phyloP scores from a whole-genome alignment of 1,139 yeast species.

The Yamadazyma blattariae region DNA sequence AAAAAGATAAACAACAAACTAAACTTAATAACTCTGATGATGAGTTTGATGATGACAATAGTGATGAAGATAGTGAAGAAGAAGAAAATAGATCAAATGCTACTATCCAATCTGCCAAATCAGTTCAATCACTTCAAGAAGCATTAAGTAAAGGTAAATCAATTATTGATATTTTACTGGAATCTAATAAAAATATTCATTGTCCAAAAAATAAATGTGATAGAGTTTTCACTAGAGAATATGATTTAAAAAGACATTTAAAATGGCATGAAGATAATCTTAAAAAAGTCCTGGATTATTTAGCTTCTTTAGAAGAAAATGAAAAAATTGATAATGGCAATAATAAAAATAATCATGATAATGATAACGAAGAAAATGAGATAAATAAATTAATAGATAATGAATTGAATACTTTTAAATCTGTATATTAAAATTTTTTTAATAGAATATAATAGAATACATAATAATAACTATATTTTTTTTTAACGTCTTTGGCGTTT shows the following conservation, averaged over 20 bases:
- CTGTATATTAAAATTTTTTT: conserved; percentile 5
- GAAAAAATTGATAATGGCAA: conserved; percentile 9
- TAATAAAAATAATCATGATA: conserved; percentile 21
- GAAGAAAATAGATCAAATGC: conserved; percentile 9
- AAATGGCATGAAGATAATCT: conserved; percentile 50
- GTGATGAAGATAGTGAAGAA: conserved; percentile 13
- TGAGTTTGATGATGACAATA: conserved; percentile 1
- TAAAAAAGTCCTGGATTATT: conserved; percentile 29
- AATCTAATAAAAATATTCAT: conserved; percentile 26
- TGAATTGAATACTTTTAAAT: conserved; percentile 2
- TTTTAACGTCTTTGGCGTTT: conserved; percentile 24
- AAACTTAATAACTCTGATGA: not conserved
- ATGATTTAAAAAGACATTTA: conserved; percentile 52
- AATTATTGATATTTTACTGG: conserved; percentile 36
- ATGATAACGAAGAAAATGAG: conserved; percentile 31
- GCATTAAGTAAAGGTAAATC: conserved; percentile 22
- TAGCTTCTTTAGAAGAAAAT: conserved; percentile 23
- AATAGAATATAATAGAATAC: not conserved
- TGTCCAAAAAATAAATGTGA: conserved; percentile 51
- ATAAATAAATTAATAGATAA: conserved; percentile 13
- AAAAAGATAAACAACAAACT: not conserved
- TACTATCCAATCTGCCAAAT: conserved; percentile 19
- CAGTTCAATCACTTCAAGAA: conserved; percentile 25
- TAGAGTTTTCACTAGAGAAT: conserved; percentile 43
- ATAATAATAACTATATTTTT: not conserved